Conservation (phyloP, 108 stramenopile genomes). For the Aurantiochytrium sp. region DNA sequence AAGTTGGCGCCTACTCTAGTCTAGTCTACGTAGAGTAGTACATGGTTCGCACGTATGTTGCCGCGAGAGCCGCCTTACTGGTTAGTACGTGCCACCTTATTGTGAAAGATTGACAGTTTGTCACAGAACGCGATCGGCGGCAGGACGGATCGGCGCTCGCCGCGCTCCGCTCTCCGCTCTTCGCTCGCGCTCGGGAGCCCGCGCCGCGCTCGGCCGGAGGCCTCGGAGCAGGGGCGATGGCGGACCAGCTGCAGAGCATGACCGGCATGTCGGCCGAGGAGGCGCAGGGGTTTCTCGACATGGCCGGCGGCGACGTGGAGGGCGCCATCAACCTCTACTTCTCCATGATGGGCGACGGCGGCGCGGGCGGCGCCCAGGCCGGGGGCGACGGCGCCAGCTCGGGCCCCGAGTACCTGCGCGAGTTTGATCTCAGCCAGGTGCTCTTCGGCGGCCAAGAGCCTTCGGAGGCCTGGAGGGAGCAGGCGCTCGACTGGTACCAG, state of each 20-base stretch:
- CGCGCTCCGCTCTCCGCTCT: too few species aligned
- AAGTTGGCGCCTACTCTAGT: too few species aligned
- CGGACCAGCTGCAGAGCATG: slow-evolving; percentile 12
- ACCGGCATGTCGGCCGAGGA: slow-evolving; percentile 16
- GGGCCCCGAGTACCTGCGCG: not conserved
- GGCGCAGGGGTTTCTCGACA: not conserved
- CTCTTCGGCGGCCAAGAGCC: not conserved
- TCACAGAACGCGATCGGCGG: too few species aligned
- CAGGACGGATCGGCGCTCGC: too few species aligned
- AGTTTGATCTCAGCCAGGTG: not conserved
- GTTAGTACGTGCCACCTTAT: too few species aligned
- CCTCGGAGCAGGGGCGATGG: not conserved
- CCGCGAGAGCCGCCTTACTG: too few species aligned
- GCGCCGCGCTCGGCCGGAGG: too few species aligned
- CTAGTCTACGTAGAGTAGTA: too few species aligned
- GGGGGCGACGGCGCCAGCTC: not conserved
- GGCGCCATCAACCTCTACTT: slow-evolving; percentile 1
- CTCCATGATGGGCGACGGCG: not conserved
- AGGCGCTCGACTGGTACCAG: not conserved
- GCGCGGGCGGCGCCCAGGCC: not conserved
- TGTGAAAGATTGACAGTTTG: too few species aligned
- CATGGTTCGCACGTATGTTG: too few species aligned
- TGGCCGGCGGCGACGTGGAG: slow-evolving; percentile 27
- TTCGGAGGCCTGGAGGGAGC: not conserved
- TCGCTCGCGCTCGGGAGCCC: too few species aligned